Evolutionary conservation across 2,329 filamentous ascomycete species (phyloP), one percentile per base, ranked within the genome.

Genomic region (Trichophyton simii): DNA sequence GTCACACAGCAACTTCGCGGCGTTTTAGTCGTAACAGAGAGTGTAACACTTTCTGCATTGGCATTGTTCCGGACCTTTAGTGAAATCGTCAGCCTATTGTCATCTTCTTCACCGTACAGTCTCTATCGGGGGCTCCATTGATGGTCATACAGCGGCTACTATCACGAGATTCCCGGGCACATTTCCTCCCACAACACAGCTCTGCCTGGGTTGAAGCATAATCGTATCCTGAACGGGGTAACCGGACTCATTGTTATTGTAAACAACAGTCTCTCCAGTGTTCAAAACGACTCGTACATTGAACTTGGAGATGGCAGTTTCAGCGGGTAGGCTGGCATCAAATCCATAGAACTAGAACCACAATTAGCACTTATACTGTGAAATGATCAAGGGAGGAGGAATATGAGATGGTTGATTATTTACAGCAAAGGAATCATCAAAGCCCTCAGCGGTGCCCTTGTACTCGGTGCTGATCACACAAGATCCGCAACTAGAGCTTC

Each of bases 381-480:
- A 7, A n/a, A 7, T 44, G 15, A 7, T n/a, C 6, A 44, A 44
- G 15, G n/a, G n/a, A 44, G n/a, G 41, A n/a, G 41, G 15, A 38
- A 38, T 50, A 31, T 31, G 7, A 31, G 20, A 15, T 8, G 13
- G 57, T 15, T 28, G 54, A 48, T 41, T 6, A 31, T 31, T 31
- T 50, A 63, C 62, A 57, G 60, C 54, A 60, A 63, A 63, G 4
- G 42, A 52, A 36, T 63, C 62, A 41, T 63, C 62, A 58, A 63
- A 63, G 15, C 62, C 62, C 9, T 50, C 41, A 2, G 46, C 62
- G 3, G 50, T 31, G 9, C 62, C 62, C 42, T 63, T 63, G 50
- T 60, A 57, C 22, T 62, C 52, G 9, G 60, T 57, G 28, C 25
- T 48, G n/a, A 63, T 62, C 8, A 46, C 18, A 38, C 62, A 63